Evolutionary conservation across 208 protist genomes (phyloP), one percentile per base, ranked within the genome.

Genomic region (Leishmania aethiopica): DNA sequence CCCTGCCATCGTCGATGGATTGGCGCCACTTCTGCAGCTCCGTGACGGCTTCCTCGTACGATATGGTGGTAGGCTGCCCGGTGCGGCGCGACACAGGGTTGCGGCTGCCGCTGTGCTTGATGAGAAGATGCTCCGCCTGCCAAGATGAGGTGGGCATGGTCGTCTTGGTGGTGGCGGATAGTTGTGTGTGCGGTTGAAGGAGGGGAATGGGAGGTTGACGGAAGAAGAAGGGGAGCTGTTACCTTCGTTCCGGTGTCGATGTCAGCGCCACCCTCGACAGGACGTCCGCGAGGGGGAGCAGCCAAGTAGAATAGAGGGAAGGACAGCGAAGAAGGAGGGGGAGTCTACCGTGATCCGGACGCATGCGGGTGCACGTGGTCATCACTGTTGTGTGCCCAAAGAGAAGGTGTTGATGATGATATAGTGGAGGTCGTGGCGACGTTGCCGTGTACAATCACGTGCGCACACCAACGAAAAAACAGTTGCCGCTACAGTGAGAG

Each of bases 11-110:
- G 10, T 87, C 32, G 78, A 98, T 98, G 32, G 93, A 86, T 55
- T 89, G 84, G 62, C 77, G 76, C 90, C 90, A 98, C 62, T 87
- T n/a, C 78, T 94, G 45, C 49, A 99, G 89, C 82, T 98, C 95
- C 49, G 53, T 55, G 15, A 93, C 78, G 17, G 97, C 97, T 13
- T 84, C 86, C 7, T 96, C 94, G 83, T 96, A 91, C 32, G 91
- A 86, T 45, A 96, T 73, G 15, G 84, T 84, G 13, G 93, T 98
- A 51, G 87, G 90, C 75, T 89, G 53, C 8, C 88, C 88, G 7
- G 95, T 98, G 64, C 96, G 90, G 53, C 95, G 93, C 19, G 96
- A 98, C 32, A 96, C 91, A 8, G 96, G 95, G 77, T 98, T 98
- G 77, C 97, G 94, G 82, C 93, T 98, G 53, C 93, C 93, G 77